Base-by-base conservation (phyloP, 495 filamentous ascomycete genomes). In the Penicillium verhagenii region DNA sequence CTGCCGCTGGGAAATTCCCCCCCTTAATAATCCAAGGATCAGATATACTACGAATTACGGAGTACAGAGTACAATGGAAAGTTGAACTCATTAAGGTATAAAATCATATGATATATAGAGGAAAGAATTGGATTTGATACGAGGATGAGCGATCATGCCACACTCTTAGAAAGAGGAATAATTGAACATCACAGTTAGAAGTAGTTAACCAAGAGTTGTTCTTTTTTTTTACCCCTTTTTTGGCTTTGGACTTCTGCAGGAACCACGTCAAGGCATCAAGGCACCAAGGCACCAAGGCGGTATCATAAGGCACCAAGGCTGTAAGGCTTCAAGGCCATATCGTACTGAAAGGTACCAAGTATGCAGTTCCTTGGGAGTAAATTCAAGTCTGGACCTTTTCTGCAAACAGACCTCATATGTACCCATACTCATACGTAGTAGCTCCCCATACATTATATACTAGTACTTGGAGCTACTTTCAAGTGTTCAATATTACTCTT, bases 1-100 rank as follows among this genome's bases (percentile, higher is more conserved):
- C 56, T 59, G 66, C 73, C 72, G 71, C 61, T 19, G 6, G 13
- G 28, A 47, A 47, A n/a, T 11, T 21, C 28, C 14, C 28, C 9
- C 28, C 28, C 46, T 31, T 21, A 29, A 31, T 48, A 48, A 31
- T 26, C 26, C 13, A 24, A 8, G 16, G 19, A 11, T 18, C 19
- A 18, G 18, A 18, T 21, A 44, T 21, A 18, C 26, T 28, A 9
- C 10, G 10, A 9, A 28, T 5, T 6, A 28, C 10, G 10, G 29
- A 35, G 33, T 35, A n/a, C 33, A 13, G 33, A 31, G 28, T 31
- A 31, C n/a, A n/a, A n/a, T n/a, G n/a, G n/a, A n/a, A n/a, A n/a
- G n/a, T n/a, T n/a, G n/a, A n/a, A n/a, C n/a, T n/a, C n/a, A n/a
- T n/a, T n/a, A n/a, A n/a, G n/a, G n/a, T n/a, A n/a, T n/a, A n/a